Evolutionary conservation across 768 basidiomycete genomes (phyloP).

Genomic region (Termitomyces sp.): DNA sequence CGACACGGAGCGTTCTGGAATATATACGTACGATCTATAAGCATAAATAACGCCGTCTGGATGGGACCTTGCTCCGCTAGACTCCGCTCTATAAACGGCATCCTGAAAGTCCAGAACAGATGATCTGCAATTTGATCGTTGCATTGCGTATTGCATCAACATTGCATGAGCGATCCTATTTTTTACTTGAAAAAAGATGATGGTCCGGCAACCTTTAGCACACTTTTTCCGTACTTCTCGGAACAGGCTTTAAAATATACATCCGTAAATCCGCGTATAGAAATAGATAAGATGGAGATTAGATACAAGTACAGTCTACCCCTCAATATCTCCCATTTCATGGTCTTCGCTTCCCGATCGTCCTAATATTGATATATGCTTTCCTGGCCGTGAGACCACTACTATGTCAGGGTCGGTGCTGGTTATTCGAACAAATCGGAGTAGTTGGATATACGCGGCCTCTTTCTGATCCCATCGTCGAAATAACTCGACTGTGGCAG

Average conservation of each 20-base stretch:
- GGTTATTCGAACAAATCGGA: constrained; percentile 75
- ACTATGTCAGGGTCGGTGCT: constrained; percentile 42
- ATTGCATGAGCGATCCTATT: not conserved
- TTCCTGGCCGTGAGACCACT: constrained; percentile 57
- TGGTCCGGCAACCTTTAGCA: not conserved
- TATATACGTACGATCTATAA: constrained; percentile 6
- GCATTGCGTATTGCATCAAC: not conserved
- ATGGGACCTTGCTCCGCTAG: not conserved
- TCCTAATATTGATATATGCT: constrained; percentile 35
- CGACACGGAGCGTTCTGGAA: not conserved
- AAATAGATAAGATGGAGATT: constrained; percentile 11
- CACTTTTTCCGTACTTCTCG: not conserved
- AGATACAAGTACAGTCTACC: constrained; percentile 4
- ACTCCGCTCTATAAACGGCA: not conserved
- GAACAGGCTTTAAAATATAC: not conserved
- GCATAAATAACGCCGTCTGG: not conserved
- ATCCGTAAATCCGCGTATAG: not conserved
- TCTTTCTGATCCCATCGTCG: constrained; percentile 78
- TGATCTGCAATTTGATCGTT: constrained; percentile 4
- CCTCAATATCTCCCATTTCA: constrained; percentile 13
- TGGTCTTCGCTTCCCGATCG: constrained; percentile 11
- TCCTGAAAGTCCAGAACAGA: not conserved
- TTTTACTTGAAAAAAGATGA: not conserved
- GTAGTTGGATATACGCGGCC: constrained; percentile 58
- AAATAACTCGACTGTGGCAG: constrained; percentile 64